Evolutionary conservation across 371 early-diverging fungal species (phyloP).

Genomic region (Furculomyces boomerangus): DNA sequence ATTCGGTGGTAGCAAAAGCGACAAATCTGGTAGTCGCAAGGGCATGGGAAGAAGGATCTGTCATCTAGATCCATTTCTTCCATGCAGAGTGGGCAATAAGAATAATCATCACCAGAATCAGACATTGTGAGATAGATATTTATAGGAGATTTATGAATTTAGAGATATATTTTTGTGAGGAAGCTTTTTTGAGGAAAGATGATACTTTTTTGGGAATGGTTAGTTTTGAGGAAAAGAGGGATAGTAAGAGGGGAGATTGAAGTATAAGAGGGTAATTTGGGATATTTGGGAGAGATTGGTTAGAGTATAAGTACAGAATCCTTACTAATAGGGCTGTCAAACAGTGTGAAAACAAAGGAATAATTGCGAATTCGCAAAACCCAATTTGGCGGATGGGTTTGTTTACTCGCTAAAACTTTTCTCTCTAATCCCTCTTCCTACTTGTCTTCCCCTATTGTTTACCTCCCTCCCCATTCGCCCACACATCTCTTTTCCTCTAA

Average conservation of each 20-base stretch:
- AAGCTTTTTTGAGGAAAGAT: not conserved
- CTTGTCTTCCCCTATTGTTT: not conserved
- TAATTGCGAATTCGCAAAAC: not conserved
- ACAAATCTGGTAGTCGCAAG: slow-evolving; percentile 97
- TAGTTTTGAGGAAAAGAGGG: not conserved
- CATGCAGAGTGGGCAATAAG: slow-evolving; percentile 92
- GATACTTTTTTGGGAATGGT: not conserved
- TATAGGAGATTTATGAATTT: not conserved
- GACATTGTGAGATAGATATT: not conserved
- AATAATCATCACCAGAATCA: slow-evolving; percentile 52
- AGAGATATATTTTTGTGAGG: not conserved
- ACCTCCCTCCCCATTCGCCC: not conserved
- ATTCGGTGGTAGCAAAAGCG: slow-evolving; percentile 98
- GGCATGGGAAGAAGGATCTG: slow-evolving; percentile 86
- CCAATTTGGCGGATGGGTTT: too few species aligned
- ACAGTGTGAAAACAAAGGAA: not conserved
- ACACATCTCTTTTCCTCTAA: not conserved
- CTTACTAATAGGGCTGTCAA: not conserved
- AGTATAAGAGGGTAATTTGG: not conserved
- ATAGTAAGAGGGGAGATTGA: not conserved
- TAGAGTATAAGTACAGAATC: not conserved
- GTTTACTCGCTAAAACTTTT: too few species aligned
- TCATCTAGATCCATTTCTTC: slow-evolving; percentile 92
- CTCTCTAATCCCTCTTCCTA: not conserved
- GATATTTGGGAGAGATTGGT: not conserved